Base-by-base conservation (phyloP, 345 rosid genomes). In the Excoecaria cochinchinensis region DNA sequence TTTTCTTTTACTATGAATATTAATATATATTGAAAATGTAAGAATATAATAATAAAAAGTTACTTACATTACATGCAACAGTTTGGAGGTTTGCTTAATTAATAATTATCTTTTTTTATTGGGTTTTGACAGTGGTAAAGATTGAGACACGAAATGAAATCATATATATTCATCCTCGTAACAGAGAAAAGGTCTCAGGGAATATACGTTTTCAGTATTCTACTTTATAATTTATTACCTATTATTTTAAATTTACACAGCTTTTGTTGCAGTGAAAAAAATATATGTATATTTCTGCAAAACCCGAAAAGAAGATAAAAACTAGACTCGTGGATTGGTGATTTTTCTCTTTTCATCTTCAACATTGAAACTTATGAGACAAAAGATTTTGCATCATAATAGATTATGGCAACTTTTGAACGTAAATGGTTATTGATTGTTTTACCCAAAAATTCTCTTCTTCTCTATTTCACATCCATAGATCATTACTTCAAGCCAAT, bases 181-280 rank as follows among this genome's bases (percentile, higher is more conserved):
- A 87, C 79, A 71, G 83, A 82, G 72, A 87, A 88, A 88, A 87
- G 87, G 79, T 79, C 48, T 3, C 72, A 77, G 85, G 81, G 94
- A 90, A 91, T 88, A 86, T 90, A 84, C 94, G 87, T 79, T 82
- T 75, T 81, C 92, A 84, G 86, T 12, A 46, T 77, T 7, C 77
- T 77, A 46, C 85, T 81, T 83, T 82, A 59, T 59, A 22, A 76
- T 68, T 73, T 10, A 56, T n/a, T n/a, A n/a, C n/a, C n/a, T n/a
- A n/a, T n/a, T n/a, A n/a, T 46, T 46, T 5, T 70, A 64, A 67
- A 55, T 61, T 56, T 56, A 51, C 78, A 46, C 81, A 24, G 76
- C 85, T 81, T 86, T 85, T 79, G 68, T 72, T 64, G 79, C 79
- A 21, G 57, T n/a, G 15, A n/a, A 51, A 79, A 17, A 39, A 59